Conservation (phyloP, 352 stramenopile genomes). For the Peronospora tabacina region DNA sequence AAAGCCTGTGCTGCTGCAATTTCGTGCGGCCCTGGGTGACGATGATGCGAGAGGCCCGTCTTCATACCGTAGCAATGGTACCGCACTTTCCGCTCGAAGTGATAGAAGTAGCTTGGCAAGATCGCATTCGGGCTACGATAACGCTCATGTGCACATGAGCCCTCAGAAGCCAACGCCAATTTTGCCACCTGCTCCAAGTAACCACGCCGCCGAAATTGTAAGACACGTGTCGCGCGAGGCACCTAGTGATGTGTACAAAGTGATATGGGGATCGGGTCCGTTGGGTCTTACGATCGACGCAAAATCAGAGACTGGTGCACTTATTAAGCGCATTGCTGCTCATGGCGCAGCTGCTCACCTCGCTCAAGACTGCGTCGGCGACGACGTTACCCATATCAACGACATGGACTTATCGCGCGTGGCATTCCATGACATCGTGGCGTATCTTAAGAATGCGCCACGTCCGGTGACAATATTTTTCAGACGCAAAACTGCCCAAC, state of each 20-base stretch:
- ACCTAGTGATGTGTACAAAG: conserved; percentile 57
- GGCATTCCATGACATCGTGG: conserved; percentile 71
- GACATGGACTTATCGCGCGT: conserved; percentile 73
- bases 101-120: conserved; percentile 14
- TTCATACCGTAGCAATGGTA: conserved; percentile 30
- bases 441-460: conserved; percentile 68
- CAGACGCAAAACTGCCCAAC: conserved; percentile 32
- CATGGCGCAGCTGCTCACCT: conserved; percentile 64
- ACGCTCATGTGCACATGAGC: conserved; percentile 14
- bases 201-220: conserved; percentile 23
- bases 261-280: conserved; percentile 69
- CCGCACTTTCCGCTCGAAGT: conserved; percentile 23
- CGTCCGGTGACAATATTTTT: conserved; percentile 79
- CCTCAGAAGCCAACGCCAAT: conserved; percentile 15
- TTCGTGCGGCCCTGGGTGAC: conserved; percentile 43
- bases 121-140: conserved; percentile 28
- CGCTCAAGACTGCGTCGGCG: conserved; percentile 72
- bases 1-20: conserved; percentile 69
- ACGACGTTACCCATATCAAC: conserved; percentile 82
- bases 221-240: conserved; percentile 31
- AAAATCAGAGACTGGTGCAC: conserved; percentile 48
- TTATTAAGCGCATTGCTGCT: conserved; percentile 78
- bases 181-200: conserved; percentile 11
- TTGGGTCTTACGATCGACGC: conserved; percentile 79
- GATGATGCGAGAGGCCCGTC: conserved; percentile 23